Evolutionary conservation across 179 eudicot genomes (phyloP), one percentile per base, ranked within the genome.

Genomic region (Camellia oleifera): DNA sequence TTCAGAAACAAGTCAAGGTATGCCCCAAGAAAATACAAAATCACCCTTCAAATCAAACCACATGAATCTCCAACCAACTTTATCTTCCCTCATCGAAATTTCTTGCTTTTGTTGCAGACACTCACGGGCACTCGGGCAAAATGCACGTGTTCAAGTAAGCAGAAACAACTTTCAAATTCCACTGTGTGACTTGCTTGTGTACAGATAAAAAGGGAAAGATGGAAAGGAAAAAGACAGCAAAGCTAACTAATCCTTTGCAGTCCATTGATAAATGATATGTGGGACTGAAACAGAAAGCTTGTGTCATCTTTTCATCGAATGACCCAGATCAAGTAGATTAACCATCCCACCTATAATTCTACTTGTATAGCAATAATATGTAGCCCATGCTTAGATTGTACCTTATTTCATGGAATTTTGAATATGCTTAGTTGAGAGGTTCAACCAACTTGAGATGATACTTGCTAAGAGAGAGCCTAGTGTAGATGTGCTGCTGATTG

Each of bases 1-100:
- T 95, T 56, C 97, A 95, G 82, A 83, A 87, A 76, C 86, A 93
- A 76, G 87, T 87, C 56, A 81, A 92, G 97, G 98, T 94, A 86
- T 40, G 18, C 13, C 17, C 78, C n/a, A 46, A n/a, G 20, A 13
- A 15, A 71, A 0, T 17, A 40, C 2, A 7, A 46, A 1, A 0
- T 7, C 10, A 7, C 32, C 26, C 54, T 0, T 15, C 60, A 46
- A 45, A 68, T 81, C 45, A 42, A 44, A 15, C 32, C 76, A 45
- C 69, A 70, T 45, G 63, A 13, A 56, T 12, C 15, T 53, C 74
- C 66, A 23, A 42, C 76, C 76, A 64, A 62, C 18, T 73, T 71
- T 58, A 50, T 61, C 63, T 71, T 63, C 44, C 74, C 78, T 76
- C 54, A 63, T 77, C 50, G 50, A 40, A 32, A 67, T 67, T 67